Evolutionary conservation across 257 asterid genomes (phyloP), one percentile per base, ranked within the genome.

Genomic region (Phtheirospermum japonicum): DNA sequence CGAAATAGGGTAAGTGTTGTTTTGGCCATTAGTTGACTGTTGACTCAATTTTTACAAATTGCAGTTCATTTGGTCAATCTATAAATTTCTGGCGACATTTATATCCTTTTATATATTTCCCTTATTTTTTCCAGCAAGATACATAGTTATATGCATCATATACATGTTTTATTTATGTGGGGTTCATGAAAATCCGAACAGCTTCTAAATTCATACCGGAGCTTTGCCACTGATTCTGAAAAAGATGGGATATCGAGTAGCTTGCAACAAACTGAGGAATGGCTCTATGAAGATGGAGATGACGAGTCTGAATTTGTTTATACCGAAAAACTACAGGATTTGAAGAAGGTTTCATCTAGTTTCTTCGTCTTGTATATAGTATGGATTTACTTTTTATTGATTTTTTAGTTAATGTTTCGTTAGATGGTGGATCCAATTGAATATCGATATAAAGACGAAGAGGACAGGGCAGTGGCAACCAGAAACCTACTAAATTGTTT

Each of bases 251-350:
- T 93, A 65, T 83, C 88, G 43, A 73, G 65, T 77, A 76, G 73
- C 71, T 81, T 93, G 74, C 97, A 85, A 61, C 85, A 73, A 71
- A 85, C 90, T 12, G 99, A 93, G 77, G 94, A 87, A 23, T 93
- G 99, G 99, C 96, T 93, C 37, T 93, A 93, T 70, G 96, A 85
- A 63, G 97, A 85, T 37, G 99, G 99, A 61, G 94, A 87, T 59
- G 96, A 89, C 65, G 99, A 93, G 80, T 68, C 99, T 71, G 95
- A 87, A 75, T 26, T 76, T 68, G 88, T 85, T 34, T 93, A 93
- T 67, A 13, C 88, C 4, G 63, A 78, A 73, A 87, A 79, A 74
- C 75, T 93, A 59, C 81, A 83, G 65, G 80, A 82, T 71, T 78
- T 93, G 77, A 85, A 80, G 75, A 85, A 82, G 97, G 99, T 89